Base-by-base conservation (phyloP, 805 yeast genomes). In the Komagataella populi region DNA sequence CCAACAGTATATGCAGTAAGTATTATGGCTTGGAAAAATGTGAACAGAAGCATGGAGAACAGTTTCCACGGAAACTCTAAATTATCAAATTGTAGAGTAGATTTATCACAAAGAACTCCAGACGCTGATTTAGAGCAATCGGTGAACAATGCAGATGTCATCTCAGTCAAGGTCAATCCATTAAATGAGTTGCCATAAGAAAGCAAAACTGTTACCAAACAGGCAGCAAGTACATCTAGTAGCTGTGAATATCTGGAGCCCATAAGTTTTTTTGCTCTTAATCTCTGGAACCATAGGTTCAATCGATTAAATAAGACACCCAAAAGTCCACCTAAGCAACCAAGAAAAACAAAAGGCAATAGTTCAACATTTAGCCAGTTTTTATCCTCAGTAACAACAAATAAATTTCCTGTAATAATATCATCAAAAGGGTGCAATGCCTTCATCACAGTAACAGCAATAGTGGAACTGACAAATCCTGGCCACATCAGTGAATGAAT, bases 401-500 rank as follows among this genome's bases (percentile, higher is more conserved):
- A 81, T 49, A 84, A 76, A 44, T 62, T 60, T 46, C 57, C 61
- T 16, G 61, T 57, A 30, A 70, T 60, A 49, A 73, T 69, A 3
- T 72, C 71, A 48, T 73, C 67, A 55, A 76, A 77, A 1, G 82
- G 80, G 52, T 77, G 73, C 22, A 76, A 62, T 14, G 68, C 55
- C 56, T 78, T 77, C 23, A 87, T 62, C 0, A 84, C 71, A 2
- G 84, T 75, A 12, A 84, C 83, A 1, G 88, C 83, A 8, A 83
- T 68, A 57, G 88, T 84, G 1, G 96, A 83, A 57, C 87, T 80
- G 2, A 86, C 83, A 64, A 87, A 88, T 6, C 89, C 78, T 57
- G 81, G 81, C 96, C 96, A 87, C 81, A 87, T 77, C 54, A 83
- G 72, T 54, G 73, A 76, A 23, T 78, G 78, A 18, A 83, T 78